phyloP scores from a whole-genome alignment of 2,329 filamentous ascomycete species.

The Cladosporium phlei region DNA sequence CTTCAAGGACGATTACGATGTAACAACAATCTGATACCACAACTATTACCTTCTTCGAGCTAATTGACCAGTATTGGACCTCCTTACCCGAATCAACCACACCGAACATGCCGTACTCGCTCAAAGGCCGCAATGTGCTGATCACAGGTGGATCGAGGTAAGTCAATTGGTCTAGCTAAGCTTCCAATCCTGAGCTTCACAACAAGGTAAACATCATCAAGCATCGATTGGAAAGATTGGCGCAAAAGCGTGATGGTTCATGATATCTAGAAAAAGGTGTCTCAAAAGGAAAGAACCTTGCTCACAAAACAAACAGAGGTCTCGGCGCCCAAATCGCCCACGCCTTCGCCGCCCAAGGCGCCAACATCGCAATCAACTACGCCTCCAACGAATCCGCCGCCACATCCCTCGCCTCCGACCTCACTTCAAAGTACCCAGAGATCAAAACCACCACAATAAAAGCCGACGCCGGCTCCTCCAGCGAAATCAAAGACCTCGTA shows the following conservation, averaged over 20 bases:
- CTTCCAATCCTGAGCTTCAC: no score
- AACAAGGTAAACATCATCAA: no score
- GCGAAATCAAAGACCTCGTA: conserved; percentile 57
- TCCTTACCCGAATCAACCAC: neutral
- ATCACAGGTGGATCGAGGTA: conserved; percentile 62
- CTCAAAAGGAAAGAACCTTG: neutral
- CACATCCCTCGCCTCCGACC: conserved; percentile 51
- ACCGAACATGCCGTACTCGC: conserved; percentile 55
- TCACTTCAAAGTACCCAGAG: conserved; percentile 48
- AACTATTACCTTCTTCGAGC: neutral
- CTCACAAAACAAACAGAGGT: conserved; percentile 56
- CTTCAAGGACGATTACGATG: neutral
- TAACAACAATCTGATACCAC: neutral
- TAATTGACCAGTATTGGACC: neutral
- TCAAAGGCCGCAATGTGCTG: conserved; percentile 58
- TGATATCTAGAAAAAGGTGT: no score
- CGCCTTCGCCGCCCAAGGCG: conserved; percentile 64
- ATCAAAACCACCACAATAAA: conserved; percentile 54
- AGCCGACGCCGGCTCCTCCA: conserved; percentile 60
- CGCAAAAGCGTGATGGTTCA: no score
- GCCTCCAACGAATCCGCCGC: conserved; percentile 58
- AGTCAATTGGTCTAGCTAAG: no score
- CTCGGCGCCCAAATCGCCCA: conserved; percentile 65
- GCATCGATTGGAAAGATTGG: no score
- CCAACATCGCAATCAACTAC: conserved; percentile 71